Base-by-base conservation (phyloP, 2,329 filamentous ascomycete genomes). In the Verruconis gallopava region DNA sequence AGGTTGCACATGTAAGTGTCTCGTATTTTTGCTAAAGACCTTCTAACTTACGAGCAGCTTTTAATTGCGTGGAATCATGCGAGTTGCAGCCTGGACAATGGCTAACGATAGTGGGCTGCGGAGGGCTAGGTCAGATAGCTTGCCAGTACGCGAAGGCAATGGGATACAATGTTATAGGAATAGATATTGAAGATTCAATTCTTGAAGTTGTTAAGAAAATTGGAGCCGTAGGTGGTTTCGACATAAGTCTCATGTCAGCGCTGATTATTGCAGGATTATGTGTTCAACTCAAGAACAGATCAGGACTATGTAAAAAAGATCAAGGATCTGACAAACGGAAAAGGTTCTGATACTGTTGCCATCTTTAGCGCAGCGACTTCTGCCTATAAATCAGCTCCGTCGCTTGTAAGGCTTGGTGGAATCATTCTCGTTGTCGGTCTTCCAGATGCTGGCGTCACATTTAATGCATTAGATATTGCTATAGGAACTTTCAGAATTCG, bases 91-190 rank as follows among this genome's bases (percentile, higher is more conserved):
- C 45, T 2, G 58, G 56, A 1, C 49, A 60, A 33, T 62, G 57
- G 54, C 54, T 69, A 20, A 66, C 54, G 13, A 57, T 67, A 21
- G 55, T 67, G 28, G 64, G 64, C 5, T 38, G 28, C 17, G 55
- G 55, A 3, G 55, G 55, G 2, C 46, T 58, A 12, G 55, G 55
- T 3, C 55, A 58, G 35, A 43, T 58, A 37, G 41, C 15, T 6
- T 54, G 64, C 11, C 64, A 68, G 47, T 68, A 66, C 48, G 64
- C 64, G 13, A 65, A 65, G 47, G 66, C 64, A 18, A 64, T 64
- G 60, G 64, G 63, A 11, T 54, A 61, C 42, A 59, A 59, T 43
- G 58, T 61, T 11, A 58, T 67, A 12, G 64, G 58, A 18, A 55
- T 69, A 33, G 66, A 69, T 41, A 60, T 64, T 37, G 63, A 61